Evolutionary conservation across 202 grass and related monocot species (phyloP), one percentile per base, ranked within the genome.

Genomic region (Miscanthus sacchariflorus): DNA sequence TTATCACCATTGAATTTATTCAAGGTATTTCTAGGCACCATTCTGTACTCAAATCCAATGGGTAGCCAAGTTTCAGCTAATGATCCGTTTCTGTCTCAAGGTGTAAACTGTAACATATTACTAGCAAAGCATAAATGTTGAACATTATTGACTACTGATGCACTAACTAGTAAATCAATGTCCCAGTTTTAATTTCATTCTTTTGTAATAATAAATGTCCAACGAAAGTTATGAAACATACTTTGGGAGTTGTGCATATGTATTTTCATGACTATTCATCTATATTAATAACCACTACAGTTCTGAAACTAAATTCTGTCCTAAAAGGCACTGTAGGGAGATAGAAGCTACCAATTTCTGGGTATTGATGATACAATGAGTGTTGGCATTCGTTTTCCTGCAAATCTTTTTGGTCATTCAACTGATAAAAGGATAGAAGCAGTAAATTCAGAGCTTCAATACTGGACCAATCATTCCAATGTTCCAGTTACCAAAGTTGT

Each of bases 341-440:
- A 94, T 78, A 90, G 87, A 82, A 94, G 65, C 56, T 98, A 93
- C 77, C 46, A 94, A 48, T 98, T 98, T 69, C 28, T 98, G 28
- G 92, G 93, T 81, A 98, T 98, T 81, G 96, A 96, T 88, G 96
- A 98, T 81, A 93, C 93, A 48, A 79, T 94, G 83, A 91, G 70
- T 52, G 80, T 96, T 59, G 96, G 96, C 12, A 94, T 98, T 86
- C 96, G 90, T 27, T 90, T 80, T 64, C 96, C 96, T 65, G 83
- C 93, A 64, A 98, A 98, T 83, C 92, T 98, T 64, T 98, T 98
- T 86, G 93, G 96, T 13, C 94, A 93, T 89, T 87, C 96, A 87
- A 91, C 90, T 63, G 85, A 94, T 66, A 83, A 81, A 89, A 93
- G 87, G 70, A 86, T 94, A 72, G 73, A 92, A 45, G 36, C 74